Evolutionary conservation across 306 rosid genomes (phyloP).

Genomic region (Vicia villosa): DNA sequence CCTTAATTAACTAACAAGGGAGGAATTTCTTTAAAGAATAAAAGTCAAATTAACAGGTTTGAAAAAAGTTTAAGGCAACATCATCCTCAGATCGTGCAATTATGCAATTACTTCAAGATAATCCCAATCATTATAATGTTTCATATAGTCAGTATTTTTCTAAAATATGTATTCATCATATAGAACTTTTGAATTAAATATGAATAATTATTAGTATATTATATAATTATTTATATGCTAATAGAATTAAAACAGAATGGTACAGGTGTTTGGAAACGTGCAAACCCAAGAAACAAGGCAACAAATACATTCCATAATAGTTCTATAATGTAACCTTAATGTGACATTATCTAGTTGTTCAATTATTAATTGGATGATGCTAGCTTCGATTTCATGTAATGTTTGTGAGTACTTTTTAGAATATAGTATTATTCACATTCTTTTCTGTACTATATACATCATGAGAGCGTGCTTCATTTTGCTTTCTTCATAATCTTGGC

Average conservation of each 20-base stretch:
- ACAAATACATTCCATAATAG: conserved; percentile 44
- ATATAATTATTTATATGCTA: neutral
- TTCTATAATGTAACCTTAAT: conserved; percentile 37
- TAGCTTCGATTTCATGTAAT: conserved; percentile 12
- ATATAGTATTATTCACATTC: conserved; percentile 26
- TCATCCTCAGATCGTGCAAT: conserved; percentile 39
- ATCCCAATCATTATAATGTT: conserved; percentile 35
- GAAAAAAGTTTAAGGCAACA: conserved; percentile 33
- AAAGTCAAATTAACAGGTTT: conserved; percentile 43
- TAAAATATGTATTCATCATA: neutral
- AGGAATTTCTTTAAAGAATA: conserved; percentile 38
- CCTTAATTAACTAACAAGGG: conserved; percentile 51
- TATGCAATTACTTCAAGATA: conserved; percentile 39
- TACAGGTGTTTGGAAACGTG: conserved; percentile 40
- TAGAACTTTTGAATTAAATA: neutral
- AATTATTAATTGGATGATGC: conserved; percentile 31
- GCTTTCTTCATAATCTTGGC: conserved; percentile 37
- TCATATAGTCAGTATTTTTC: neutral
- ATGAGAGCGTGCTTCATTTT: conserved; percentile 35
- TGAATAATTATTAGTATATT: neutral
- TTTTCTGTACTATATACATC: conserved; percentile 20
- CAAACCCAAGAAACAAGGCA: conserved; percentile 46
- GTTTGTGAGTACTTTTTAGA: neutral
- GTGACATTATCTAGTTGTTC: conserved; percentile 29
- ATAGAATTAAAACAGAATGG: conserved; percentile 23